A percentile compares a stretch with the other conserved stretches of the same genome.
phyloP scores from a whole-genome alignment of 345 rosid species.

The Eucalyptus marginata region DNA sequence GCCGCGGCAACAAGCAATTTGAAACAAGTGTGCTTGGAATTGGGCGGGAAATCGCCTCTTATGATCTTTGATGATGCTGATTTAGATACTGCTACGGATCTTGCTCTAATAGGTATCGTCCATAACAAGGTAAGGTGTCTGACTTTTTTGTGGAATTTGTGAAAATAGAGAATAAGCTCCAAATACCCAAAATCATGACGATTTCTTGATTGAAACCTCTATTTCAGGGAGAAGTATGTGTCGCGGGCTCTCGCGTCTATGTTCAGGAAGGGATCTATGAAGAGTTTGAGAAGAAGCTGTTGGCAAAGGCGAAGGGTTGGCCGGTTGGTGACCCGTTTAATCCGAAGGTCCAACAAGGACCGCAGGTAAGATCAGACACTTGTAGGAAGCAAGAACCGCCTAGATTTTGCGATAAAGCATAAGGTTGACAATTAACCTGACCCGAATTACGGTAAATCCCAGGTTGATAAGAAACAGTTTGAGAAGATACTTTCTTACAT shows the following conservation, averaged over 20 bases:
- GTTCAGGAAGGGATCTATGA: conserved; percentile 77
- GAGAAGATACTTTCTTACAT: conserved; percentile 52
- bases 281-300: conserved; percentile 32
- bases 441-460: not conserved
- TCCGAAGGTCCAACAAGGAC: conserved; percentile 36
- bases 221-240: conserved; percentile 62
- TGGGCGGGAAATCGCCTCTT: conserved; percentile 83
- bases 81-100: conserved; percentile 34
- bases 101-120: conserved; percentile 38
- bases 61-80: conserved; percentile 70
- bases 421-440: not conserved
- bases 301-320: conserved; percentile 41
- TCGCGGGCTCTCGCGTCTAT: conserved; percentile 62
- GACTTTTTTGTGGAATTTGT: not conserved
- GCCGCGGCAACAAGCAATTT: conserved; percentile 70
- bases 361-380: conserved; percentile 38
- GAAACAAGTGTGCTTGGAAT: conserved; percentile 53
- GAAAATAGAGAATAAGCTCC: not conserved
- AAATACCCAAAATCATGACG: not conserved
- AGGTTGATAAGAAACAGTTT: conserved; percentile 49
- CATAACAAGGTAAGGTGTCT: conserved; percentile 33
- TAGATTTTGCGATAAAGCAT: not conserved
- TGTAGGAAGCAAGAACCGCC: not conserved
- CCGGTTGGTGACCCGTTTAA: conserved; percentile 72
- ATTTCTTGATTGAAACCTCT: not conserved